Percentiles rank a stretch among this genome's conserved stretches.
Evolutionary conservation across 495 filamentous ascomycete genomes (phyloP).

Genomic region (Articulospora tetracladia): DNA sequence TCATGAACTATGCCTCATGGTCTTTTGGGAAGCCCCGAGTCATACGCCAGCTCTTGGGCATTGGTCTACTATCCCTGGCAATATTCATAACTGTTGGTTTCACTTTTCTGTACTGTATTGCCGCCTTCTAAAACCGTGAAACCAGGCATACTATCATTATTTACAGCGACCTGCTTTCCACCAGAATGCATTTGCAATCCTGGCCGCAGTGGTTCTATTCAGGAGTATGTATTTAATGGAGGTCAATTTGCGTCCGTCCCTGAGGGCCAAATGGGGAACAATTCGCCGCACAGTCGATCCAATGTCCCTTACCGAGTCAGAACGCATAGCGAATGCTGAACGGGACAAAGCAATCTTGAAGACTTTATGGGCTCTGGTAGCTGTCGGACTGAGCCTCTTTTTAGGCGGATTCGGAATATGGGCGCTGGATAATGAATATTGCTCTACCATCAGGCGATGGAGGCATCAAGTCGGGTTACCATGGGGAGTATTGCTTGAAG

Average conservation of each 20-base stretch:
- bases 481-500: slow-evolving; percentile 88
- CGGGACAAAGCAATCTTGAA: slow-evolving; percentile 56
- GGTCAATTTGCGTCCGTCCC: slow-evolving; percentile 59
- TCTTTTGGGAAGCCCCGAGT: slow-evolving; percentile 58
- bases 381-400: slow-evolving; percentile 67
- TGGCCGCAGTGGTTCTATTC: slow-evolving; percentile 75
- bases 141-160: slow-evolving; percentile 79
- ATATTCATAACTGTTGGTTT: slow-evolving; percentile 69
- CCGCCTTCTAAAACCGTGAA: slow-evolving; percentile 14
- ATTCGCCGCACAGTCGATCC: slow-evolving; percentile 3
- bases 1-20: slow-evolving; percentile 90
- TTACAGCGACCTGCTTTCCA: slow-evolving; percentile 92
- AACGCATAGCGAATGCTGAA: slow-evolving; percentile 18
- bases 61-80: slow-evolving; percentile 57
- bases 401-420: slow-evolving; percentile 82
- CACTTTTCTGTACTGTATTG: neutral
- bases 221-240: slow-evolving; percentile 93
- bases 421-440: slow-evolving; percentile 83
- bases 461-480: slow-evolving; percentile 73
- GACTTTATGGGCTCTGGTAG: slow-evolving; percentile 67
- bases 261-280: slow-evolving; percentile 37
- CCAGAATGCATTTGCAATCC: slow-evolving; percentile 77
- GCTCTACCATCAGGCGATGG: slow-evolving; percentile 63
- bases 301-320: slow-evolving; percentile 6
- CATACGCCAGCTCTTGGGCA: slow-evolving; percentile 55